Conservation (phyloP, 176 grass and related monocot genomes). For the Aegilops tauschii region DNA sequence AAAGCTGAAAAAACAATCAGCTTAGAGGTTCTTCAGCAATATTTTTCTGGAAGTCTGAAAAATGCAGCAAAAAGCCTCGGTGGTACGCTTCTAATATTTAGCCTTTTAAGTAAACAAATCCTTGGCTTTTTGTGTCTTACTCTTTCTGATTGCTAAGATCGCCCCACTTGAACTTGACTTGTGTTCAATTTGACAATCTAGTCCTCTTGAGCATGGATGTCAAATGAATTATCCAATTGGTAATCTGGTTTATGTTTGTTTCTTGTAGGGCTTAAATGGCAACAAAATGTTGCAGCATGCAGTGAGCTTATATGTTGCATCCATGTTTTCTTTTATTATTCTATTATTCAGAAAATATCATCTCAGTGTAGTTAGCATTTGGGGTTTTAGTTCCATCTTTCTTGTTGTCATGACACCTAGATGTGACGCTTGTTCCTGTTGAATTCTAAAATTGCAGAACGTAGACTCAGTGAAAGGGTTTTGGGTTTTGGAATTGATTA, state of each 20-base stretch:
- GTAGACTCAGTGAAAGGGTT: neutral
- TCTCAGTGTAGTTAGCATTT: slow-evolving; percentile 6
- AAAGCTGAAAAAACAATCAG: slow-evolving; percentile 98
- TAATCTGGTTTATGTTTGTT: neutral
- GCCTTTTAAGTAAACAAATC: neutral
- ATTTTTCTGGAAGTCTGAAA: slow-evolving; percentile 92
- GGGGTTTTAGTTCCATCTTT: slow-evolving; percentile 13
- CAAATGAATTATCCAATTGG: neutral
- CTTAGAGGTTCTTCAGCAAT: slow-evolving; percentile 91
- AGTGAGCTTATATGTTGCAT: slow-evolving; percentile 12
- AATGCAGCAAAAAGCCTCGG: slow-evolving; percentile 90
- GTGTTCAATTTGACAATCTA: neutral
- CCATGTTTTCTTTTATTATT: neutral
- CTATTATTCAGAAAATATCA: neutral
- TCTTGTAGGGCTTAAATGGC: neutral
- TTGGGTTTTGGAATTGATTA: neutral
- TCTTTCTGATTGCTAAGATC: slow-evolving; percentile 7
- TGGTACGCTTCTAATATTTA: slow-evolving; percentile 51
- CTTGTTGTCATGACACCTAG: neutral
- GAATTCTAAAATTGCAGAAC: neutral
- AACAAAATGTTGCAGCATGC: slow-evolving; percentile 2
- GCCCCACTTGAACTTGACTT: neutral
- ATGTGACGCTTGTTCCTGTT: neutral
- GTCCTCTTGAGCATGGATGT: neutral
- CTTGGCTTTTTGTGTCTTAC: neutral